phyloP scores from a whole-genome alignment of 139 green algal genomes.

The Closterium sp. region DNA sequence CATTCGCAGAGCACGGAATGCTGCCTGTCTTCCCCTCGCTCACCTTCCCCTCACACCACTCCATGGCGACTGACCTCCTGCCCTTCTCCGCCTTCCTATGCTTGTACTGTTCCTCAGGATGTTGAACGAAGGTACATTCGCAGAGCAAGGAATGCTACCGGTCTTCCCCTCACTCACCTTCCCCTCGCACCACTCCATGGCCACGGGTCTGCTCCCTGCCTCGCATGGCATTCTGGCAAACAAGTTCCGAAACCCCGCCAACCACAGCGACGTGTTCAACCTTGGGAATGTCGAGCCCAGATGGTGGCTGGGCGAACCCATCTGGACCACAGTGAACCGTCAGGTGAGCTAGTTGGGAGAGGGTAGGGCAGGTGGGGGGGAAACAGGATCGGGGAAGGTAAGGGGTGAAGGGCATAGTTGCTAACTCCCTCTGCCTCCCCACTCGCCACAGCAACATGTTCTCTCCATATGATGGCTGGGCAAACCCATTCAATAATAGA shows the following conservation, averaged over 20 bases:
- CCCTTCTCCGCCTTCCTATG: too few relatives aligned
- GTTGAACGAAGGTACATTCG: slow-evolving; percentile 3
- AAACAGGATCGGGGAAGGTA: neutral
- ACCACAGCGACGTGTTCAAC: slow-evolving; percentile 17
- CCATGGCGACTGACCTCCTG: too few relatives aligned
- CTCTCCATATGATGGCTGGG: too few relatives aligned
- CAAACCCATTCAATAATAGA: too few relatives aligned
- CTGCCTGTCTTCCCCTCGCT: slow-evolving; percentile 16
- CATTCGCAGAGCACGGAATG: slow-evolving; percentile 17
- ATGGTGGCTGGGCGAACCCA: slow-evolving; percentile 50
- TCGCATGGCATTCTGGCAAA: slow-evolving; percentile 53
- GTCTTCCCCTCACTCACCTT: slow-evolving; percentile 53
- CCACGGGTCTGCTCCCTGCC: slow-evolving; percentile 32
- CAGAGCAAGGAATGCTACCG: slow-evolving; percentile 36
- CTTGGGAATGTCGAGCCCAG: slow-evolving; percentile 12
- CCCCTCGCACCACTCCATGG: slow-evolving; percentile 58
- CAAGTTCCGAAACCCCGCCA: slow-evolving; percentile 34
- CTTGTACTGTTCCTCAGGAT: neutral
- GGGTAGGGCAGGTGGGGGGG: neutral
- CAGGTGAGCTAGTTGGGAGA: too few relatives aligned
- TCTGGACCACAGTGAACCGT: slow-evolving; percentile 33
- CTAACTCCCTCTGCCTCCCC: too few relatives aligned
- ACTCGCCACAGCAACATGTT: too few relatives aligned
- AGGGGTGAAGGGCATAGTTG: too few relatives aligned
- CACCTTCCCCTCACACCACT: neutral